These are phyloP conservation scores for Alternaria brassicae DNA, from an alignment of 2,329 filamentous ascomycete genomes.

Conservation along the genomic window DNA sequence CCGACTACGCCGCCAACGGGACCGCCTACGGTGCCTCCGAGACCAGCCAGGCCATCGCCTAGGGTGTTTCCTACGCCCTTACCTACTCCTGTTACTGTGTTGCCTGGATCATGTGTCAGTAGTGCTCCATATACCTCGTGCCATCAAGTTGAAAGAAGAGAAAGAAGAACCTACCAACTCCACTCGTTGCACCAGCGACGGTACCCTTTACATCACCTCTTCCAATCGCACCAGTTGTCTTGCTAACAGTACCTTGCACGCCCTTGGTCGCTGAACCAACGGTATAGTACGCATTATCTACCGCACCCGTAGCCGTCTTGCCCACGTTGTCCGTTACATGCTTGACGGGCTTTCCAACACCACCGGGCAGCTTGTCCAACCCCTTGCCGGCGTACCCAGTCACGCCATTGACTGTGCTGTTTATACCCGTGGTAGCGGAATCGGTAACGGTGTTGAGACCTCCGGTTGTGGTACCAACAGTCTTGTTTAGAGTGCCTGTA, in stretches of 20 bases:
- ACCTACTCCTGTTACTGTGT: constrained; percentile 47
- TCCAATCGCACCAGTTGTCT: constrained; percentile 54
- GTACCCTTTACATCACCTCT: constrained; percentile 52
- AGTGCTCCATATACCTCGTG: background rate
- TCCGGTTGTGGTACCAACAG: constrained; percentile 44
- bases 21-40: constrained; percentile 47
- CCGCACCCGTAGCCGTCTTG: constrained; percentile 52
- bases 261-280: constrained; percentile 51
- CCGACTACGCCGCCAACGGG: constrained; percentile 53
- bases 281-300: constrained; percentile 52
- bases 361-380: constrained; percentile 43
- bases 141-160: background rate
- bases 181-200: constrained; percentile 48
- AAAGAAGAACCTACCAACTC: constrained; percentile 29
- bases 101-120: constrained; percentile 28
- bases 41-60: constrained; percentile 49
- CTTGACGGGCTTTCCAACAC: constrained; percentile 48
- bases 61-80: constrained; percentile 47
- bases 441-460: constrained; percentile 49
- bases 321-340: constrained; percentile 52
- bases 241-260: constrained; percentile 52
- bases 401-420: constrained; percentile 46
- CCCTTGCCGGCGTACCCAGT: constrained; percentile 50
- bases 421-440: constrained; percentile 48
- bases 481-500: constrained; percentile 46